Evolutionary conservation across 306 rosid genomes (phyloP), one percentile per base, ranked within the genome.

Genomic region (Citrullus colocynthis): DNA sequence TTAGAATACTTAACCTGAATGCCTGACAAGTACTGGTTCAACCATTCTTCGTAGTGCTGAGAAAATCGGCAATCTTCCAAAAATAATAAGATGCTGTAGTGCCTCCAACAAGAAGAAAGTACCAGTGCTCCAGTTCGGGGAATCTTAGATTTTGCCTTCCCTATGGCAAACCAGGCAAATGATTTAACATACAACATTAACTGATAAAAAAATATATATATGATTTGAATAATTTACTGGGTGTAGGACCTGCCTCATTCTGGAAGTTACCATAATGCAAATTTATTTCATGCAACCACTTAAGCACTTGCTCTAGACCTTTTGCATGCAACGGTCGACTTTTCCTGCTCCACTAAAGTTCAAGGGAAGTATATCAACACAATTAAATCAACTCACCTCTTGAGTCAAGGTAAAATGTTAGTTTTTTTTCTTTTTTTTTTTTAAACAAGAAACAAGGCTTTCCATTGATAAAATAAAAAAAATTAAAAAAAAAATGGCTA

Each of bases 91-190:
- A 81, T 57, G 81, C 89, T 82, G 83, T 91, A 94, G 84, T 94
- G 98, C 89, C 92, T 94, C 98, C 98, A 94, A 89, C 98, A 94
- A 83, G 98, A 94, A 85, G 86, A 87, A 62, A 94, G 91, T 52
- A 94, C 86, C 88, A 89, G 75, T 57, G 85, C 86, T 81, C 93
- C 95, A 70, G 91, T 85, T 84, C 82, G 89, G 76, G 86, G 78
- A 82, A 85, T 85, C 84, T 84, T 86, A 75, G 86, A 82, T 76
- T 85, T 96, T 85, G 93, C 83, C 84, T 86, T 85, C 77, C 85
- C 85, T 80, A 70, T 79, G 77, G 81, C 79, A 82, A 80, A 83
- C 76, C 75, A 83, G 61, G 82, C 71, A 80, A 79, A 76, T 78
- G 77, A 85, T 36, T 59, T 70, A 66, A 72, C 75, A 84, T 60